Conservation (phyloP, 176 grass and related monocot species). For the Eleusine indica region DNA sequence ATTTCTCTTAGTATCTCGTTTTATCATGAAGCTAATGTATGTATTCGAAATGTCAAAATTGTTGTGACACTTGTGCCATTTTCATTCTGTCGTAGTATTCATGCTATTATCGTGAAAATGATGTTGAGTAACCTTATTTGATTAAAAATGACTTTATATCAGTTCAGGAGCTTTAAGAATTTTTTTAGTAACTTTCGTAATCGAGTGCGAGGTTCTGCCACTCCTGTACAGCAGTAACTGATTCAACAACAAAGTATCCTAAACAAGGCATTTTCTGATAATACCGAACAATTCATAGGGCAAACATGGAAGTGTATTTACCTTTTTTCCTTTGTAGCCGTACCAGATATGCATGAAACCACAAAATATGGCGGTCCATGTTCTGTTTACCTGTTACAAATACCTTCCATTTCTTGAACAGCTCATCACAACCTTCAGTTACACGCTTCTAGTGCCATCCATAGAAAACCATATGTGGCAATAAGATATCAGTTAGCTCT, state of each 20-base stretch:
- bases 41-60: not conserved
- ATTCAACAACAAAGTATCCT: not conserved
- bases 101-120: slow-evolving; percentile 19
- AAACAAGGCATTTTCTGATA: not conserved
- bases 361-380: not conserved
- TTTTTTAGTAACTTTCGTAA: not conserved
- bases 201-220: not conserved
- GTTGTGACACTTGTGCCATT: not conserved
- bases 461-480: not conserved
- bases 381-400: not conserved
- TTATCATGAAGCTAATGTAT: not conserved
- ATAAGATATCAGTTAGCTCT: not conserved
- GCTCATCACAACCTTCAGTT: not conserved
- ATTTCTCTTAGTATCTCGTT: not conserved
- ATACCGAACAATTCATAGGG: not conserved
- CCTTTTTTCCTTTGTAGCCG: not conserved
- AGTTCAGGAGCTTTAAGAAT: not conserved
- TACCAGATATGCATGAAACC: slow-evolving; percentile 4
- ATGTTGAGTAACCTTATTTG: not conserved
- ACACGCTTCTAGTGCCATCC: not conserved
- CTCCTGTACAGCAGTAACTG: not conserved
- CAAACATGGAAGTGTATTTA: not conserved
- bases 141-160: not conserved
- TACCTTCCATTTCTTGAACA: slow-evolving; percentile 9
- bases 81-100: not conserved